Evolutionary conservation across 139 green algal genomes (phyloP).

Genomic region (Eudorina sp.): DNA sequence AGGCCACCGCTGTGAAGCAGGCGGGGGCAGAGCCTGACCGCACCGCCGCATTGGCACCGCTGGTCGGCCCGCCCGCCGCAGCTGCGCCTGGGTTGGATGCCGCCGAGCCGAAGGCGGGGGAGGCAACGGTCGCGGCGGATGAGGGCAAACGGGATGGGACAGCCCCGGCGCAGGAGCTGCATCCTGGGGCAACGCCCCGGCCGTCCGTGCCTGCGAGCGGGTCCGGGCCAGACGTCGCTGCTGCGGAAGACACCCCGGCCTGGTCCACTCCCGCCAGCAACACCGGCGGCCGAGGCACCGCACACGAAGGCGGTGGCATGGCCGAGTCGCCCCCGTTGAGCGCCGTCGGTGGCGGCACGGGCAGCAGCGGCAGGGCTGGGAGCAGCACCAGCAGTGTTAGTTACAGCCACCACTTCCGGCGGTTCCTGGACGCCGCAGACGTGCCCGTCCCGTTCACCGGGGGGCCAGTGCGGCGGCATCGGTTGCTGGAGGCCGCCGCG

Average conservation of each 20-base stretch:
- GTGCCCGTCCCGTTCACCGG: slow-evolving; percentile 25
- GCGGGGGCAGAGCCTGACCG: no score
- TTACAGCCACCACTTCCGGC: not conserved
- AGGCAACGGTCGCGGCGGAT: no score
- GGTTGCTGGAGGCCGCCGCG: not conserved
- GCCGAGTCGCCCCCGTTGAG: not conserved
- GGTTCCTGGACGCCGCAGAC: slow-evolving; percentile 2
- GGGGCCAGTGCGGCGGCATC: not conserved
- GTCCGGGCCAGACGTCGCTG: not conserved
- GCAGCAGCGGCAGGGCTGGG: not conserved
- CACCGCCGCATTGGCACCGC: no score
- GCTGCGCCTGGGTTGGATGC: no score
- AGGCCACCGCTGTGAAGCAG: no score
- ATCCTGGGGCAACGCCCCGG: no score
- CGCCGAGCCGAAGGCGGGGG: no score
- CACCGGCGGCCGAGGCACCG: not conserved
- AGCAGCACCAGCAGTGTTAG: not conserved
- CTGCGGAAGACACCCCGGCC: not conserved
- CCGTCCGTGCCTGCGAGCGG: no score
- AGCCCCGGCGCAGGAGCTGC: no score
- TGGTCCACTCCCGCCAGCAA: not conserved
- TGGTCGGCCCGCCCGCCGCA: no score
- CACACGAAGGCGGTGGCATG: not conserved
- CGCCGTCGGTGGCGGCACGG: not conserved
- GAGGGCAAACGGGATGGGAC: no score